Evolutionary conservation across 192 early-diverging fungal genomes (phyloP).

Genomic region (Umbelopsis vinacea): DNA sequence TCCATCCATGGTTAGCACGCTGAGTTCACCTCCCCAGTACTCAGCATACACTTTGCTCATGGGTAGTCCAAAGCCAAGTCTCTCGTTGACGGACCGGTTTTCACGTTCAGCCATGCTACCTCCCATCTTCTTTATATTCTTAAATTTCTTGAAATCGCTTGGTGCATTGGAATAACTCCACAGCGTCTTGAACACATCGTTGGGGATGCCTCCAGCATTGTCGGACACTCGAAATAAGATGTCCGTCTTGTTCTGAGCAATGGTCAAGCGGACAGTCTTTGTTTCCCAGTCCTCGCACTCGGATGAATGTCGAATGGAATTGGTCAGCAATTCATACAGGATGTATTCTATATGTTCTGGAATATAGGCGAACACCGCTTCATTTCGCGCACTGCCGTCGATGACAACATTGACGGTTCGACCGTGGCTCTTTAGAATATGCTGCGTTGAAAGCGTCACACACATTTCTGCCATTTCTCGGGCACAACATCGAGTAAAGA

Average conservation of each 20-base stretch:
- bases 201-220: slow-evolving; percentile 86
- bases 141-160: slow-evolving; percentile 68
- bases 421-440: not conserved
- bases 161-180: slow-evolving; percentile 77
- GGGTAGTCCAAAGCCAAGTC: slow-evolving; percentile 88
- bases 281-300: slow-evolving; percentile 38
- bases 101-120: slow-evolving; percentile 62
- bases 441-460: slow-evolving; percentile 6
- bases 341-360: slow-evolving; percentile 97
- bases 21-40: slow-evolving; percentile 95
- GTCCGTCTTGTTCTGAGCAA: slow-evolving; percentile 72
- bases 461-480: slow-evolving; percentile 51
- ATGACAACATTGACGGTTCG: slow-evolving; percentile 59
- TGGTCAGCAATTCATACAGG: slow-evolving; percentile 89
- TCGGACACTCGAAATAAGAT: slow-evolving; percentile 95
- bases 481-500: slow-evolving; percentile 69
- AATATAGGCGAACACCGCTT: slow-evolving; percentile 88
- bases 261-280: slow-evolving; percentile 84
- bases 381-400: slow-evolving; percentile 62
- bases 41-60: slow-evolving; percentile 94
- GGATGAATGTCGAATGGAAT: slow-evolving; percentile 78
- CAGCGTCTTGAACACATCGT: slow-evolving; percentile 64
- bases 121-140: slow-evolving; percentile 74
- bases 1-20: slow-evolving; percentile 79
- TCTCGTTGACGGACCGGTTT: slow-evolving; percentile 37